Percentiles rank a stretch among this genome's conserved stretches.
Conservation (phyloP, 2,329 filamentous ascomycete genomes). For the Ceratocystis eucalypticola region DNA sequence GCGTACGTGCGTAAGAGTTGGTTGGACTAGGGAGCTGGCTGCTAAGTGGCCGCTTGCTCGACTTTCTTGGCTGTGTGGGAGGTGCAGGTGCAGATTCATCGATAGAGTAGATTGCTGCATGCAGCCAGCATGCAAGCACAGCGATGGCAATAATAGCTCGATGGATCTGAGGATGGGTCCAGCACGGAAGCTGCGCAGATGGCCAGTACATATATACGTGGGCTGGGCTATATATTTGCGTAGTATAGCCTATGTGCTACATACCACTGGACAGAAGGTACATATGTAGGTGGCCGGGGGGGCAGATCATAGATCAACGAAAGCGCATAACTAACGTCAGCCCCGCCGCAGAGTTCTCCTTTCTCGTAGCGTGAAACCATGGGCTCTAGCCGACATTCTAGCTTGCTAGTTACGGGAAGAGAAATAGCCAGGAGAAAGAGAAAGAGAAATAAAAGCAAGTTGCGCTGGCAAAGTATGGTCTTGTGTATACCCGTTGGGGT, state of each 20-base stretch:
- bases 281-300: not conserved
- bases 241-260: not conserved
- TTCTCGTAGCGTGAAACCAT: not conserved
- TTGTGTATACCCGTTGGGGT: no score
- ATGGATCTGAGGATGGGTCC: not conserved
- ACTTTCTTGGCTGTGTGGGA: not conserved
- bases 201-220: not conserved
- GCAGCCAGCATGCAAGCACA: not conserved
- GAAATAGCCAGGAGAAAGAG: not conserved
- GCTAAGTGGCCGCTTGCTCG: not conserved
- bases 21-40: not conserved
- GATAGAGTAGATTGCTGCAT: constrained; percentile 1
- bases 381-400: not conserved
- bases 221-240: not conserved
- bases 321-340: not conserved
- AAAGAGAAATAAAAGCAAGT: no score
- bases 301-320: not conserved
- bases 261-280: not conserved
- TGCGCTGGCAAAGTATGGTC: no score
- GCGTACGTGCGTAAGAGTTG: not conserved
- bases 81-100: not conserved
- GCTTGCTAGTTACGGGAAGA: not conserved
- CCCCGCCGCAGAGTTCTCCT: not conserved
- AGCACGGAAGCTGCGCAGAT: not conserved
- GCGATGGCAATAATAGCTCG: no score